Evolutionary conservation across 2,329 filamentous ascomycete species (phyloP).

Genomic region (Xylaria digitata): DNA sequence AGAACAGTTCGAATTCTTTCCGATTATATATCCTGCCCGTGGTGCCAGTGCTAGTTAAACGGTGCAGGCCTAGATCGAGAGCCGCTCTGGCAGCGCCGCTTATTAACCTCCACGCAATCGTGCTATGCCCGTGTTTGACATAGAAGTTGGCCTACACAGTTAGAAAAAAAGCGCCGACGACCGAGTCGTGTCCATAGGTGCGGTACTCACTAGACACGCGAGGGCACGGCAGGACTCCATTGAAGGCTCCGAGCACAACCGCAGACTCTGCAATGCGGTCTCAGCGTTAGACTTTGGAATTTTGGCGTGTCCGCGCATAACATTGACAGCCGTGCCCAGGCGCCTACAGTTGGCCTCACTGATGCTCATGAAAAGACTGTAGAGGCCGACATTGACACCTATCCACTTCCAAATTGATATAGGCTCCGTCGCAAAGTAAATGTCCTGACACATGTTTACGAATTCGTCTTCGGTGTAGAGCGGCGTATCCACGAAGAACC

Average conservation of each 20-base stretch:
- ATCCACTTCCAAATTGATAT: constrained; percentile 47
- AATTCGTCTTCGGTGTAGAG: constrained; percentile 45
- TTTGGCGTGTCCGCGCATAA: constrained; percentile 28
- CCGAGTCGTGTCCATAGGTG: too few species aligned
- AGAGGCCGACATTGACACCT: constrained; percentile 46
- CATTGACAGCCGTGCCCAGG: constrained; percentile 35
- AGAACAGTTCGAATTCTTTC: constrained; percentile 43
- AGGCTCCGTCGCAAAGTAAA: constrained; percentile 48
- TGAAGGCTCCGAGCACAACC: constrained; percentile 47
- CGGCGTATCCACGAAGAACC: constrained; percentile 46
- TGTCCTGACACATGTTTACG: constrained; percentile 44
- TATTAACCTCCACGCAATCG: constrained; percentile 47
- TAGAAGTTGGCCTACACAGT: constrained; percentile 45
- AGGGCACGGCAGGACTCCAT: constrained; percentile 46
- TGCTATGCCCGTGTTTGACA: constrained; percentile 45
- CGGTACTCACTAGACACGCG: constrained; percentile 43
- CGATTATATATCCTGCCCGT: constrained; percentile 3
- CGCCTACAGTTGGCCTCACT: constrained; percentile 29
- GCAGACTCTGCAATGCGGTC: constrained; percentile 45
- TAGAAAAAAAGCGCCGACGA: neutral
- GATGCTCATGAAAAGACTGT: constrained; percentile 41
- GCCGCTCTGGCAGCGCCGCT: constrained; percentile 44
- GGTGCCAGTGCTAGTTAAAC: constrained; percentile 33
- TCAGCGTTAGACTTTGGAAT: constrained; percentile 43
- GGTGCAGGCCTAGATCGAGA: constrained; percentile 48